A percentile compares a stretch with the other conserved stretches of the same genome.
Evolutionary conservation across 768 basidiomycete genomes (phyloP).

Genomic region (Mycena leptocephala): DNA sequence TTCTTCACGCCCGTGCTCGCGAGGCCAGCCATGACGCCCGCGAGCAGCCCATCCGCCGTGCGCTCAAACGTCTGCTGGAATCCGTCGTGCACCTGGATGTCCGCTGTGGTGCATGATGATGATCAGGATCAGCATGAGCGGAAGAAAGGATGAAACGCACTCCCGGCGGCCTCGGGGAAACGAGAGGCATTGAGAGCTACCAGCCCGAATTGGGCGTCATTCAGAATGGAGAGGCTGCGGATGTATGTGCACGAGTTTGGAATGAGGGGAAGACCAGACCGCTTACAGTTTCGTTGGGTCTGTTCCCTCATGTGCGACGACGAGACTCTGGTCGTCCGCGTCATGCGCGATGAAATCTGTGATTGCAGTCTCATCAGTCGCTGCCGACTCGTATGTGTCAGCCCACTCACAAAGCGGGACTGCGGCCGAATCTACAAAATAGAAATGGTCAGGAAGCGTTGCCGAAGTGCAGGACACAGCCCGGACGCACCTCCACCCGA

Average conservation of each 20-base stretch:
- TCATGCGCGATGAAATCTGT: constrained; percentile 58
- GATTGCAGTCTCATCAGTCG: too few relatives aligned
- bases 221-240: constrained; percentile 53
- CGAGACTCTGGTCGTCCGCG: constrained; percentile 47
- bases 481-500: constrained; percentile 54
- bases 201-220: constrained; percentile 52
- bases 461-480: background rate
- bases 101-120: constrained; percentile 51
- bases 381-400: too few relatives aligned
- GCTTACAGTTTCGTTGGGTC: constrained; percentile 51
- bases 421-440: constrained; percentile 42
- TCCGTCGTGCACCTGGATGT: constrained; percentile 56
- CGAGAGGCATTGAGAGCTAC: constrained; percentile 48
- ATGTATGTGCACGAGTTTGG: background rate
- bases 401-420: constrained; percentile 46
- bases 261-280: background rate
- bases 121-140: background rate
- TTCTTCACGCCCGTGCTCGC: constrained; percentile 48
- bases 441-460: background rate
- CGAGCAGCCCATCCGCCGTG: constrained; percentile 53
- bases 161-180: constrained; percentile 45
- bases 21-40: constrained; percentile 49
- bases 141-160: constrained; percentile 37
- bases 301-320: constrained; percentile 64
- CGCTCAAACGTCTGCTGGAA: constrained; percentile 58